Base-by-base conservation (phyloP, 108 stramenopile species). In the Ochromonas danica region DNA sequence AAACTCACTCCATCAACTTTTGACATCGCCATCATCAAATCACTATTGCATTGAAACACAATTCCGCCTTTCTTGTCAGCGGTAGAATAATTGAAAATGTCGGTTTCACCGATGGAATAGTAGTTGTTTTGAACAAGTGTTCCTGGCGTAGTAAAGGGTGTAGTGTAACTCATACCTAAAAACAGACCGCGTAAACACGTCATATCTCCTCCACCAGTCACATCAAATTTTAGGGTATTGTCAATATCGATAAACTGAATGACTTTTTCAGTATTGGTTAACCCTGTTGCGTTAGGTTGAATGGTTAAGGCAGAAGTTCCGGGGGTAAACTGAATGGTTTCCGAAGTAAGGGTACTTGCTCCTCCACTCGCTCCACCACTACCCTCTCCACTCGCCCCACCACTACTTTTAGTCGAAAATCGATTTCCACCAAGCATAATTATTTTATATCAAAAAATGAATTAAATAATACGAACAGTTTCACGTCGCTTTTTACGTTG, bases 371-470 rank as follows among this genome's bases (percentile, higher is more conserved):
- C 51, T n/a, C n/a, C n/a, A n/a, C n/a, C n/a, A n/a, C n/a, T n/a
- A 57, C 51, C 51, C 22, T 22, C 51, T 57, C 51, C 51, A 57
- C 51, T 57, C 51, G 17, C 51, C 17, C 51, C 51, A 17, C 51
- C 51, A 57, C 51, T 57, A 57, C 51, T 22, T 57, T 57, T 57
- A 57, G 17, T 57, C 10, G 51, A 57, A 57, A 57, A 57, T 57
- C 51, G 51, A 57, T 57, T 57, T 57, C 51, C 51, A 57, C 51
- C 51, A 57, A 57, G 51, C 51, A 57, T 57, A 57, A 57, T 57
- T 57, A 57, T 57, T 57, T 57, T 57, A 57, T 57, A 57, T 57
- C 51, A 57, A 57, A 57, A 57, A 57, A 57, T 57, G 51, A 57
- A 57, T 57, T 57, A 57, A 57, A 17, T 57, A 57, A 57, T 57